Conservation (phyloP, 305 asterid genomes). For the Rubia tinctorum region DNA sequence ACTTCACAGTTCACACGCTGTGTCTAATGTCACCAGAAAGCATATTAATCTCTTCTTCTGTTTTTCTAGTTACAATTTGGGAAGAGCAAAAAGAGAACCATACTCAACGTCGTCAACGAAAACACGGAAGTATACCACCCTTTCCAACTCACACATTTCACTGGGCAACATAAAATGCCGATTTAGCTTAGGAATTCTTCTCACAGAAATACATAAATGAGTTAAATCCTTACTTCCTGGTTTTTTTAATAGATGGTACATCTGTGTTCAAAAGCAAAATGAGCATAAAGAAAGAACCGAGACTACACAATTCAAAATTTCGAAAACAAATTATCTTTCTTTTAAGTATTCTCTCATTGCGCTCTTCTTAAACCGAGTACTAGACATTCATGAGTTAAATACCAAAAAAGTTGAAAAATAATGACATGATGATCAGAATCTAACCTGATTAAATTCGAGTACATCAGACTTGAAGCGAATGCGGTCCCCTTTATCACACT, state of each 20-base stretch:
- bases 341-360: background rate
- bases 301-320: background rate
- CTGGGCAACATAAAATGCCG: background rate
- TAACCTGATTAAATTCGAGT: constrained; percentile 80
- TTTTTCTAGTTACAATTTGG: background rate
- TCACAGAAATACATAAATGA: background rate
- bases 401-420: background rate
- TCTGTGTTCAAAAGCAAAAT: background rate
- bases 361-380: no score
- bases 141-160: background rate
- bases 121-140: background rate
- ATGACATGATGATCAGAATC: background rate
- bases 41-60: background rate
- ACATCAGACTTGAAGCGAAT: constrained; percentile 90
- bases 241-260: background rate
- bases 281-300: background rate
- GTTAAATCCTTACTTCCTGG: background rate
- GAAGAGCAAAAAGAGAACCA: background rate
- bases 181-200: background rate
- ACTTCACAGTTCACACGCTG: background rate
- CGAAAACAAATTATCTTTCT: background rate
- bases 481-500: constrained; percentile 89
- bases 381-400: background rate
- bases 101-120: no score
- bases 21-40: background rate